A percentile compares a stretch with the other conserved stretches of the same genome.
Evolutionary conservation across 2,329 filamentous ascomycete species (phyloP).

Genomic region (Alternaria sp.): DNA sequence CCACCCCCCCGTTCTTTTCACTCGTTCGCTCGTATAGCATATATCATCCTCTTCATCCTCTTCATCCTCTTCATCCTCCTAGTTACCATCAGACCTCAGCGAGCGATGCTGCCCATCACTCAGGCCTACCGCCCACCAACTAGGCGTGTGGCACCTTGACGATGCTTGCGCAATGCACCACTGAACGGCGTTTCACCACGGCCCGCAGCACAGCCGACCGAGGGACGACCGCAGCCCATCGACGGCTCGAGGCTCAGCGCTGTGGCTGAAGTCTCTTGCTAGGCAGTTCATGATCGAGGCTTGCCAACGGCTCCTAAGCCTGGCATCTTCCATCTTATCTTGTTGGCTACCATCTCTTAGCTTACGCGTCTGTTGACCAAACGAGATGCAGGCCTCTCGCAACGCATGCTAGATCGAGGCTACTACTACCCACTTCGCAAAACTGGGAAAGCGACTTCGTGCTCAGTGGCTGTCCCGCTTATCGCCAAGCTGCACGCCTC

Average conservation of each 20-base stretch:
- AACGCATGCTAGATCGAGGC: constrained; percentile 1
- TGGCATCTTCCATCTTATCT: neutral
- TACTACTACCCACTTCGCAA: neutral
- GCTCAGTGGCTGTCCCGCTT: neutral
- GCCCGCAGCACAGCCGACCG: constrained; percentile 18
- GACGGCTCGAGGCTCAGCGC: constrained; percentile 7
- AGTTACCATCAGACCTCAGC: neutral
- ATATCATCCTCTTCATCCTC: neutral
- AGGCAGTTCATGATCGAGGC: neutral
- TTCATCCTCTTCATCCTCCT: neutral
- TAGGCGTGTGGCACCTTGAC: constrained; percentile 6
- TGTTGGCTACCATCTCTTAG: neutral
- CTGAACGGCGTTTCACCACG: constrained; percentile 17
- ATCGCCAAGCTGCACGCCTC: neutral
- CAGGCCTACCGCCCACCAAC: neutral
- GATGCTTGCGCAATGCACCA: constrained; percentile 14
- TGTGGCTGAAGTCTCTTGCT: neutral
- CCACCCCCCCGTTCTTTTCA: neutral
- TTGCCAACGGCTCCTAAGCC: neutral
- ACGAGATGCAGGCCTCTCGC: neutral
- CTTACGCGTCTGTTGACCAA: constrained; percentile 10
- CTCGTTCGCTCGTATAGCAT: constrained; percentile 4
- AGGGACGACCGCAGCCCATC: constrained; percentile 3
- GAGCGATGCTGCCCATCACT: neutral
- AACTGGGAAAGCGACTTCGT: neutral